Evolutionary conservation across 192 early-diverging fungal species (phyloP).

Genomic region (Allomyces arbusculus): DNA sequence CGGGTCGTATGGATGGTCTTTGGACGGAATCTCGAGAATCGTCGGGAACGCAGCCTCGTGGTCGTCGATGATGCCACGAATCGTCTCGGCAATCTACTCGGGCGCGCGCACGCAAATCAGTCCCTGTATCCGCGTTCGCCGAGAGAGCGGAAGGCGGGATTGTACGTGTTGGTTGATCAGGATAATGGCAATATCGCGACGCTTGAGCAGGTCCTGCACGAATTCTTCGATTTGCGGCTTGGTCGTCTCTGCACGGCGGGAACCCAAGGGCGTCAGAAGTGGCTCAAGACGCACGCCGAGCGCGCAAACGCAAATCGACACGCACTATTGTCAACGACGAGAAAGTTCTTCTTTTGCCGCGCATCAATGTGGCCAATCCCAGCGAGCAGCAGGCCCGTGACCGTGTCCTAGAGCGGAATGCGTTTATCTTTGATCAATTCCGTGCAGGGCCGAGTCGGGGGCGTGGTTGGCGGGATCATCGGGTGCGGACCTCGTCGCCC

Average conservation of each 20-base stretch:
- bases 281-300: too few species aligned
- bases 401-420: constrained; percentile 33
- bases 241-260: constrained; percentile 53
- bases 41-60: constrained; percentile 87
- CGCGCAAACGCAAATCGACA: not conserved
- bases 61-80: constrained; percentile 73
- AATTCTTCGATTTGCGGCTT: constrained; percentile 46
- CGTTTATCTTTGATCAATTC: not conserved
- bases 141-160: not conserved
- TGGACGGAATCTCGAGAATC: constrained; percentile 94
- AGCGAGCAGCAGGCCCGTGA: constrained; percentile 92
- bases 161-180: constrained; percentile 88
- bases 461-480: not conserved
- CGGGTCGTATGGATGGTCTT: constrained; percentile 94
- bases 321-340: constrained; percentile 85
- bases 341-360: constrained; percentile 84
- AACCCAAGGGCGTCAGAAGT: too few species aligned
- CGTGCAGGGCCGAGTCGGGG: not conserved
- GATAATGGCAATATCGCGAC: constrained; percentile 95
- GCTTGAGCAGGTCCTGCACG: constrained; percentile 72
- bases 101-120: constrained; percentile 1
- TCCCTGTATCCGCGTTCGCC: too few species aligned
- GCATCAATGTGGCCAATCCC: constrained; percentile 88
- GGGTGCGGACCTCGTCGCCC: constrained; percentile 32
- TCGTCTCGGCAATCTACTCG: constrained; percentile 74